Percentiles rank a stretch among this genome's conserved stretches.
Conservation (phyloP, 768 basidiomycete species). For the Rubroboletus satanas region DNA sequence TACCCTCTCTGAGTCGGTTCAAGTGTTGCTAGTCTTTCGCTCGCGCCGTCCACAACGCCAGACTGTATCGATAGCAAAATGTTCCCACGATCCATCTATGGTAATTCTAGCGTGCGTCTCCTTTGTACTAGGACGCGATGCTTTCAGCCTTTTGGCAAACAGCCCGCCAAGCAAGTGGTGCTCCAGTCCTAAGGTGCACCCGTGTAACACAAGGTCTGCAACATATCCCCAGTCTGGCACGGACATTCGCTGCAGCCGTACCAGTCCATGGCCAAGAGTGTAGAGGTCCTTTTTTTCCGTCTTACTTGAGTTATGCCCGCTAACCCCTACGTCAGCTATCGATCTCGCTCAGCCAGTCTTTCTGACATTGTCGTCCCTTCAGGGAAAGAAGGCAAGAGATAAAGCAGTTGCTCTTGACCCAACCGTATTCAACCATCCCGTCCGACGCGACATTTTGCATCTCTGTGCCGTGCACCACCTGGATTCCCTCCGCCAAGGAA, state of each 20-base stretch:
- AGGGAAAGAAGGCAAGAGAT: conserved; percentile 39
- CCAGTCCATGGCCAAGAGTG: conserved; percentile 3
- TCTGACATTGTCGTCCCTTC: conserved; percentile 57
- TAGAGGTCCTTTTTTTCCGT: conserved; percentile 15
- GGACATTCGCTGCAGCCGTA: conserved; percentile 10
- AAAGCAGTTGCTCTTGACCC: conserved; percentile 65
- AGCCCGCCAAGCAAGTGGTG: conserved; percentile 11
- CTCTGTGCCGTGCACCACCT: conserved; percentile 86
- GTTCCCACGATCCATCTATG: conserved; percentile 27
- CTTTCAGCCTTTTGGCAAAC: conserved; percentile 15
- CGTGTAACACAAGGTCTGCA: background rate
- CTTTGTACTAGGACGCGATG: conserved; percentile 9
- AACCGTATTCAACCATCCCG: conserved; percentile 83
- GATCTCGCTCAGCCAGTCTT: conserved; percentile 49
- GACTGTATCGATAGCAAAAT: background rate
- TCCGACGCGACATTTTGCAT: conserved; percentile 90
- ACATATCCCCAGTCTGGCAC: conserved; percentile 2
- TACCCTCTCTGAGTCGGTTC: conserved; percentile 37
- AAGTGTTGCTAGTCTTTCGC: conserved; percentile 22
- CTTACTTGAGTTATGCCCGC: conserved; percentile 2
- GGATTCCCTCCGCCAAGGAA: conserved; percentile 87
- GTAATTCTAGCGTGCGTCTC: conserved; percentile 6
- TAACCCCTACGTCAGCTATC: conserved; percentile 29
- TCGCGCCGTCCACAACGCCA: background rate
- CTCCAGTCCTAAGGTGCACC: background rate